A percentile compares a stretch with the other conserved stretches of the same genome.
Conservation (phyloP, 108 stramenopile species). For the Heterococcus sp. region DNA sequence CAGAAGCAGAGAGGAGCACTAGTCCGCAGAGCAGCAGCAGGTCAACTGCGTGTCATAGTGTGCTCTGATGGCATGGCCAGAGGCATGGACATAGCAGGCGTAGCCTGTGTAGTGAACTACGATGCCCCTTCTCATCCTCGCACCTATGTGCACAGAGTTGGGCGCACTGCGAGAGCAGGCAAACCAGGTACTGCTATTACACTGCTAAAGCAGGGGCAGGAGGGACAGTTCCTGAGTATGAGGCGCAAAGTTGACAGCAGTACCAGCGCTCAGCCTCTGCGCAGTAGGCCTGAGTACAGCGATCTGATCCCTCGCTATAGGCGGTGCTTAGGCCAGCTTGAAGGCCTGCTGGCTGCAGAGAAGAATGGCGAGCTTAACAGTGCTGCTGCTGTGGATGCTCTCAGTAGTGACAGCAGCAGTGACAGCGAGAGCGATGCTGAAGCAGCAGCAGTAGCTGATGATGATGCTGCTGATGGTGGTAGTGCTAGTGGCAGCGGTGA, state of each 20-base stretch:
- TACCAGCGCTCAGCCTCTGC: neutral
- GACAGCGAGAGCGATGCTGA: no score
- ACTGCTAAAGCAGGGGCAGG: constrained; percentile 33
- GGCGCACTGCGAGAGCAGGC: constrained; percentile 32
- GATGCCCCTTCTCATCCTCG: constrained; percentile 22
- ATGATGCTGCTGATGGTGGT: no score
- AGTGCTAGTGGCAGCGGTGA: no score
- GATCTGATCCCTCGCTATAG: constrained; percentile 14
- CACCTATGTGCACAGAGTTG: constrained; percentile 44
- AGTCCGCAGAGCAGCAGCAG: constrained; percentile 5
- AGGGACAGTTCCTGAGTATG: constrained; percentile 18
- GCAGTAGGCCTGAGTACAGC: no score
- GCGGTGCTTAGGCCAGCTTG: constrained; percentile 13
- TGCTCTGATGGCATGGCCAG: constrained; percentile 44
- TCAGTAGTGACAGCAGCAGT: constrained; percentile 1
- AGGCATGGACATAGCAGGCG: constrained; percentile 32
- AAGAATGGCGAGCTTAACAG: constrained; percentile 16
- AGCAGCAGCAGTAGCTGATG: no score
- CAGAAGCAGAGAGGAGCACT: constrained; percentile 23
- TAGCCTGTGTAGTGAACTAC: constrained; percentile 32
- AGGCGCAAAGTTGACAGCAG: constrained; percentile 10
- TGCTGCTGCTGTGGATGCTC: constrained; percentile 8
- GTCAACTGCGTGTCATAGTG: constrained; percentile 19
- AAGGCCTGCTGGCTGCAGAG: constrained; percentile 27
- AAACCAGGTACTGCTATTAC: constrained; percentile 17